A percentile compares a stretch with the other conserved stretches of the same genome.
These are phyloP conservation scores for Nannochloropsis salina DNA, from an alignment of 108 stramenopile genomes.

Conservation along the genomic window DNA sequence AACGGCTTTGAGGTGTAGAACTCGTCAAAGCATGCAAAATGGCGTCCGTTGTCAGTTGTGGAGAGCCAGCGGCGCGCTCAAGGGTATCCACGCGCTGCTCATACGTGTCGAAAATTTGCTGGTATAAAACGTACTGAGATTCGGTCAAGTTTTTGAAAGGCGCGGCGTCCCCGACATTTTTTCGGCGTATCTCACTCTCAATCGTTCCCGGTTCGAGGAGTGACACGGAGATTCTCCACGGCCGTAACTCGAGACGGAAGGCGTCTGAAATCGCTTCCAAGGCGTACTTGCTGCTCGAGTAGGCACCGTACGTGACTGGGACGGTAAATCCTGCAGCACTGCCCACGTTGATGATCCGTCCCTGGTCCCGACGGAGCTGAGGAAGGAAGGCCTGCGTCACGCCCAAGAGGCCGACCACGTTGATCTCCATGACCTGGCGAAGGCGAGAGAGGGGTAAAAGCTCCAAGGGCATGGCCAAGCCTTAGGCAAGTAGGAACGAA, in stretches of 20 bases:
- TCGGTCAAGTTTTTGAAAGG: neutral
- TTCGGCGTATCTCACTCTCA: neutral
- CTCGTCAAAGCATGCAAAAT: neutral
- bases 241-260: neutral
- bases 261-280: neutral
- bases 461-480: neutral
- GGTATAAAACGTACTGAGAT: neutral
- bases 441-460: neutral
- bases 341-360: neutral
- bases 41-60: neutral
- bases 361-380: conserved; percentile 4
- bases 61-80: neutral
- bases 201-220: neutral
- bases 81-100: neutral
- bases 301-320: neutral
- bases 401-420: neutral
- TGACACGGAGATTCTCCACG: neutral
- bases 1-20: neutral
- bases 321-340: conserved; percentile 9
- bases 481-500: neutral
- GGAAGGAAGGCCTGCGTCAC: neutral
- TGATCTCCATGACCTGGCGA: neutral
- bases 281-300: neutral
- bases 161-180: neutral
- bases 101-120: neutral